Evolutionary conservation across 2,329 filamentous ascomycete species (phyloP).

Genomic region (Claviceps pazoutovae): DNA sequence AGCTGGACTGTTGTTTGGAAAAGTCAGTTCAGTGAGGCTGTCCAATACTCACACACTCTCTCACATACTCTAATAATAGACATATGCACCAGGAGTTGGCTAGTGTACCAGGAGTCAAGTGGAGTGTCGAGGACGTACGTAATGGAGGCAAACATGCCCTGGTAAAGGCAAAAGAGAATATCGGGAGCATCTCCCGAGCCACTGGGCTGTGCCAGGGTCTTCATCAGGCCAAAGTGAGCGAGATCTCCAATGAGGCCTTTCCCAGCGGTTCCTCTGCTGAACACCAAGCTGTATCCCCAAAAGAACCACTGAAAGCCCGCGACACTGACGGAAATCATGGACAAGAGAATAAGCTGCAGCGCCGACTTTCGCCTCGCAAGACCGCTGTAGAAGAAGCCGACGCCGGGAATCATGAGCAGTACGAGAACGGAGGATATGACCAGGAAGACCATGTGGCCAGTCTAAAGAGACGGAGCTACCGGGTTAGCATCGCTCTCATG

Average conservation of each 20-base stretch:
- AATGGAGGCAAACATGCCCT: conserved; percentile 81
- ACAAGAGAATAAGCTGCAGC: conserved; percentile 72
- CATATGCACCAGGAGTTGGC: too few relatives aligned
- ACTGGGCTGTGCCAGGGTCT: conserved; percentile 63
- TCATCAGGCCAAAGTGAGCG: conserved; percentile 66
- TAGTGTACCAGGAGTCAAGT: too few relatives aligned
- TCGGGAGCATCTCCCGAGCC: conserved; percentile 62
- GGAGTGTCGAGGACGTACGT: conserved; percentile 43
- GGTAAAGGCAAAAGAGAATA: conserved; percentile 71
- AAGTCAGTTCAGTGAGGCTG: too few relatives aligned
- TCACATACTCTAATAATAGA: too few relatives aligned
- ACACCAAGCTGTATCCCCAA: conserved; percentile 81
- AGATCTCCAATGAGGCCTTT: conserved; percentile 68
- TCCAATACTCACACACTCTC: too few relatives aligned
- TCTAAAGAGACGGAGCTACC: conserved; percentile 26
- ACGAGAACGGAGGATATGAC: conserved; percentile 65
- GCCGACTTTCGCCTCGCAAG: conserved; percentile 82
- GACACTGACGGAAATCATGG: conserved; percentile 66
- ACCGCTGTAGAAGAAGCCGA: conserved; percentile 90
- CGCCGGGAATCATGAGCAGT: conserved; percentile 83
- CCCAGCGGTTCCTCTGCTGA: conserved; percentile 55
- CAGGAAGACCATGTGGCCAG: conserved; percentile 74
- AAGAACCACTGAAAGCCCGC: conserved; percentile 91
- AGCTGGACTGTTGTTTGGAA: conserved; percentile 27
- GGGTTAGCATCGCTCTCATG: neutral